These are phyloP conservation scores for Melastoma candidum DNA, from an alignment of 441 rosid species.

Conservation along the genomic window DNA sequence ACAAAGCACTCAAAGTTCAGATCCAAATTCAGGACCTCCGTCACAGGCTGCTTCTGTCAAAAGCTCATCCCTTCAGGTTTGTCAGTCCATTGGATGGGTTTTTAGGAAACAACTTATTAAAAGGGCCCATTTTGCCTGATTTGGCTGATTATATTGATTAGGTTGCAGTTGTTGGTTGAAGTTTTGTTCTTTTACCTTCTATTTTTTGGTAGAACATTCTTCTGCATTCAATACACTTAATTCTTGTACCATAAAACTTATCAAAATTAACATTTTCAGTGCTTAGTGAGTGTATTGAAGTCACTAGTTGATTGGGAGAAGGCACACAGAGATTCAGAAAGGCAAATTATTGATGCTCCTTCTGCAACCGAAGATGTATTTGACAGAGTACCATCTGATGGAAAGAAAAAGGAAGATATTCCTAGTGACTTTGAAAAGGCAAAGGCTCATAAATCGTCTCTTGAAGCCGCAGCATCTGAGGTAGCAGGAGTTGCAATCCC, in stretches of 20 bases:
- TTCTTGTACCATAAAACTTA: slow-evolving; percentile 19
- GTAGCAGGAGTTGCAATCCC: slow-evolving; percentile 21
- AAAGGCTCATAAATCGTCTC: slow-evolving; percentile 96
- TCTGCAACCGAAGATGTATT: slow-evolving; percentile 40
- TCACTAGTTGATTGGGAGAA: slow-evolving; percentile 99
- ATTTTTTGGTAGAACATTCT: too few relatives aligned
- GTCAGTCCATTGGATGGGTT: slow-evolving; percentile 18
- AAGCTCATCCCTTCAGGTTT: slow-evolving; percentile 96
- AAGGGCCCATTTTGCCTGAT: not conserved
- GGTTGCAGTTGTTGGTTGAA: too few relatives aligned
- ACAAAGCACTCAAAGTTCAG: slow-evolving; percentile 87
- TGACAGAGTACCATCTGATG: slow-evolving; percentile 42
- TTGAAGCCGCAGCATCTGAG: slow-evolving; percentile 94
- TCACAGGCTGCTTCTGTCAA: slow-evolving; percentile 71
- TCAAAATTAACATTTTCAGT: slow-evolving; percentile 40
- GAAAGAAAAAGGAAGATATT: slow-evolving; percentile 54
- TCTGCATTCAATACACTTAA: slow-evolving; percentile 2
- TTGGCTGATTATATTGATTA: not conserved
- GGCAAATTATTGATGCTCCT: slow-evolving; percentile 28
- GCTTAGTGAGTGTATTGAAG: slow-evolving; percentile 86
- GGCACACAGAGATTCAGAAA: slow-evolving; percentile 41
- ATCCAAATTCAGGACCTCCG: slow-evolving; percentile 70
- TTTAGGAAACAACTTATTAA: not conserved
- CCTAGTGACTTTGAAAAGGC: slow-evolving; percentile 92
- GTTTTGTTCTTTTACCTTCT: not conserved